Evolutionary conservation across 164 flowering plant species (phyloP), one percentile per base, ranked within the genome.

Genomic region (Houttuynia cordata): DNA sequence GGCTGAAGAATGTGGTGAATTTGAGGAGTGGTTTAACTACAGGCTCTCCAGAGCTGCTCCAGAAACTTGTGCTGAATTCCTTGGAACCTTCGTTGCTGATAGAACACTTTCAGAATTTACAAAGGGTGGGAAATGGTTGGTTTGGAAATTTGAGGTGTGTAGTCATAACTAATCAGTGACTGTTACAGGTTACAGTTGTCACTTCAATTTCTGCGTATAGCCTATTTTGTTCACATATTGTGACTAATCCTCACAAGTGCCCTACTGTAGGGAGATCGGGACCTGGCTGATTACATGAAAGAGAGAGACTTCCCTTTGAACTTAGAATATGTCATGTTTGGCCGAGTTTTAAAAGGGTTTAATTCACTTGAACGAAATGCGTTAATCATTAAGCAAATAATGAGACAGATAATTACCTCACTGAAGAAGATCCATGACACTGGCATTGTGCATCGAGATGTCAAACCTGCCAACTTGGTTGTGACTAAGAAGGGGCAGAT

Each of bases 1-100:
- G 56, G 99, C 99, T 37, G 76, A 81, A 65, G 96, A 90, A 75
- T 90, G 81, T 70, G 97, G 87, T 24, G 96, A 93, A 0, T 84
- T 70, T 80, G 99, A 93, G 70, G 99, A 88, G 77, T 93, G 96
- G 96, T 93, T 93, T 60, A 93, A 90, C 68, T 93, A 88, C 72
- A 82, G 97, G 74, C 70, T 93, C 4, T 88, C 99, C 3, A 84
- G 99, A 74, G 96, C 99, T 62, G 99, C 99, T 54, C 99, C 99
- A 39, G 99, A 93, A 62, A 83, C 96, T 39, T 93, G 97, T 75
- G 99, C 97, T 17, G 81, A 86, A 62, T 93, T 93, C 67, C 95
- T 90, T 56, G 97, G 99, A 58, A 90, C 83, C 74, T 93, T 93
- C 72, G 70, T 88, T 51, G 88, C 97, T 17, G 97, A 90, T 42